Evolutionary conservation across 1,139 yeast genomes (phyloP), one percentile per base, ranked within the genome.

Genomic region (Geotrichum cucujoidarum): DNA sequence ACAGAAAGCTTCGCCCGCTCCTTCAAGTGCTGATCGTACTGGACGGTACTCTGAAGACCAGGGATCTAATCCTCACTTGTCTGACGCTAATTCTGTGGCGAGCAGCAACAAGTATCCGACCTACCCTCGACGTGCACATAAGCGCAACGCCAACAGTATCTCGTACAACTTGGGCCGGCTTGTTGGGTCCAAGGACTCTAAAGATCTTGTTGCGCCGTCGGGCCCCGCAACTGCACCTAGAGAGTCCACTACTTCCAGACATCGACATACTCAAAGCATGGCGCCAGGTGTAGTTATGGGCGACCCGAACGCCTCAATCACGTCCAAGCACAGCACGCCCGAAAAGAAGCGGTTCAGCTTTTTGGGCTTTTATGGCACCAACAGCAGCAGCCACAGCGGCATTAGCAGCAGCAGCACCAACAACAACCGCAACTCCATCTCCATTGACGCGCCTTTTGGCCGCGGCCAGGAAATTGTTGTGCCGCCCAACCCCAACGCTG

Each of bases 81-180:
- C 41, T 7, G 44, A 41, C 17, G 24, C 29, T 16, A 30, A 27
- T 11, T 40, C 36, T 10, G 25, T 32, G 13, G 14, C 20, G n/a
- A 35, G 40, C 13, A 35, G 33, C 36, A 27, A 29, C 10, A 29
- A 43, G 22, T 36, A 34, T 29, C 35, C 43, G n/a, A 24, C 33
- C 11, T 41, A 22, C 24, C 32, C 46, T n/a, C 35, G 35, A 20
- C 40, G 41, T 2, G 24, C 41, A 11, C 41, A 38, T n/a, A 33
- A 42, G 18, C 29, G 32, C 8, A 34, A 33, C 2, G 56, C 61
- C 22, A 56, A 60, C 25, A 55, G 60, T 41, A 57, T 62, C 21
- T 62, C 65, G 2, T 61, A 60, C 40, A 60, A 60, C 13, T 57
- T 60, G 40, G 56, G 63, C 45, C 57, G 55, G 53, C 45, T 61